Conservation (phyloP, 2,329 filamentous ascomycete species). For the Diaporthe australafricana region DNA sequence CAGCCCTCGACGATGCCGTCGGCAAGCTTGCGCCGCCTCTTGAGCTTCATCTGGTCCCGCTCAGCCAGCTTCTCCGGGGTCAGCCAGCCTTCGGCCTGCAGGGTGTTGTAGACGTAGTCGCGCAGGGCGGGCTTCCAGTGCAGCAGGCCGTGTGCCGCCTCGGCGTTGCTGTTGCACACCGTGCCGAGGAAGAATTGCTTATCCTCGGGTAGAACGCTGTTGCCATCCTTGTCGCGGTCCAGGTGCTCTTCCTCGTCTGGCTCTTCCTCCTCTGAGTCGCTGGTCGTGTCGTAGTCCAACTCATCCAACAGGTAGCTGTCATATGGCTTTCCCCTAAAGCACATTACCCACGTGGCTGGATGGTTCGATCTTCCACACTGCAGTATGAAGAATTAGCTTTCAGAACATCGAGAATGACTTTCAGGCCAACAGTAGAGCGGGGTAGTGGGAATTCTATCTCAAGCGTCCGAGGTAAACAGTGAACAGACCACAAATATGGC, state of each 20-base stretch:
- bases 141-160: constrained; percentile 76
- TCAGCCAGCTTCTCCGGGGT: constrained; percentile 67
- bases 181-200: constrained; percentile 55
- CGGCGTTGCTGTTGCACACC: constrained; percentile 63
- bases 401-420: too few species aligned
- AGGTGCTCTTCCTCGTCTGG: constrained; percentile 49
- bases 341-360: constrained; percentile 72
- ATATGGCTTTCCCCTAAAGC: constrained; percentile 75
- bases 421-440: too few species aligned
- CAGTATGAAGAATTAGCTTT: background rate
- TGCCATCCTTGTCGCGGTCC: constrained; percentile 55
- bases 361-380: constrained; percentile 71
- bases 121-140: constrained; percentile 85
- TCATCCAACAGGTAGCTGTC: constrained; percentile 73
- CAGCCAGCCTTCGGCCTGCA: constrained; percentile 69
- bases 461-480: background rate
- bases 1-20: constrained; percentile 74
- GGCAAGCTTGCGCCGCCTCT: constrained; percentile 69
- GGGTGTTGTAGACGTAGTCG: constrained; percentile 74
- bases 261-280: constrained; percentile 43
- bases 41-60: constrained; percentile 70
- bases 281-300: constrained; percentile 54
- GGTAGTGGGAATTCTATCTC: too few species aligned
- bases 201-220: constrained; percentile 47
- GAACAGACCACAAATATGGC: constrained; percentile 69